Base-by-base conservation (phyloP, 495 filamentous ascomycete species). In the Penicillium lagena region DNA sequence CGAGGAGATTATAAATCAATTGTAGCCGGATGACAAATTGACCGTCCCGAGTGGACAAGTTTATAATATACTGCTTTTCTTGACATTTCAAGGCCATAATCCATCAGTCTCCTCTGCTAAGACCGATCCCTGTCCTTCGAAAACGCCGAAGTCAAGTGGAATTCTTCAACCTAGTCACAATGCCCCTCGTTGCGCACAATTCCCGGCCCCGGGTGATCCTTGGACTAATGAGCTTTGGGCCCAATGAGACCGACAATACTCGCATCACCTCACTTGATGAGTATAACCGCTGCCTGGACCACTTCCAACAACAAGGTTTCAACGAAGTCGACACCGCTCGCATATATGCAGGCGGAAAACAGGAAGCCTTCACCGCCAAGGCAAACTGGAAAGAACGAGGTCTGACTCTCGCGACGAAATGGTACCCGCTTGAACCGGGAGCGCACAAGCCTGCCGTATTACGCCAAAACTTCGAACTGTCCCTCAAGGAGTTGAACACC, bases 381-480 rank as follows among this genome's bases (percentile, higher is more conserved):
- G 83, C 86, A 0, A 71, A 76, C 9, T 96, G 87, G 87, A 83
- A 87, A 58, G 81, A 90, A 36, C 77, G 85, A 35, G 89, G 90
- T 1, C 64, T 97, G 49, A 88, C 79, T 3, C 55, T 95, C 27
- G 91, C 91, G 9, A 96, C 91, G 8, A 97, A 97, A 64, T 67
- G 67, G 46, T 93, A 91, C 49, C 90, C 90, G 0, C 43, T 41
- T 7, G 40, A 65, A 4, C 64, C 76, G 0, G 81, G 83, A 6
- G 63, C 47, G 0, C 85, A 94, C 59, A 75, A 78, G 45, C 70
- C 77, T 3, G 75, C 78, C 9, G 69, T 72, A 40, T 59, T 95
- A 10, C 71, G 73, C 13, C 73, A 80, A 61, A 73, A 77, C 3
- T 61, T 90, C 14, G 75, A 85, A 43, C 75, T 59, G 12, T 85